Conservation (phyloP, 257 asterid genomes). For the Mitragyna speciosa region DNA sequence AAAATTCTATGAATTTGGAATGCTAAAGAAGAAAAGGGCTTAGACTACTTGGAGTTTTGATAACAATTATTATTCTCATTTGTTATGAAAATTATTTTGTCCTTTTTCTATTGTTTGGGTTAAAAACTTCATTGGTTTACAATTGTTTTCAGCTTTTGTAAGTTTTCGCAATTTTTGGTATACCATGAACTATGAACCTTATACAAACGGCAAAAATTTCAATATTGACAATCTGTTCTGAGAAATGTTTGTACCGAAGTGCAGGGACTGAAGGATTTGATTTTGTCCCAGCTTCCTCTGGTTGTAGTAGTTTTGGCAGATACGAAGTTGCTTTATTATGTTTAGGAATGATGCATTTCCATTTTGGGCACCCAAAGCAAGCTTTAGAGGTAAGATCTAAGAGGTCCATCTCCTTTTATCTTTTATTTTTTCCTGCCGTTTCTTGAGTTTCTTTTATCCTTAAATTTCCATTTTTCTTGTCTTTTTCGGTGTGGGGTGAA, state of each 20-base stretch:
- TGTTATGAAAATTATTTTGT: too few species aligned
- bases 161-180: neutral
- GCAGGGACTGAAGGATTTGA: slow-evolving; percentile 99
- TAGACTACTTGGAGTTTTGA: neutral
- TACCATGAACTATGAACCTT: neutral
- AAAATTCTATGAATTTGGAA: neutral
- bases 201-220: neutral
- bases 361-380: slow-evolving; percentile 87
- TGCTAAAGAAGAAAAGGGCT: neutral
- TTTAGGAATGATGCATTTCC: slow-evolving; percentile 97
- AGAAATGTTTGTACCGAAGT: slow-evolving; percentile 58
- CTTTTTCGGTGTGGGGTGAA: neutral
- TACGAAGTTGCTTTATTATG: slow-evolving; percentile 86
- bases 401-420: neutral
- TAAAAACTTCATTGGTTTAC: neutral
- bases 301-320: slow-evolving; percentile 68
- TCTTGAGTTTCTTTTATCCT: slow-evolving; percentile 6
- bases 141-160: neutral
- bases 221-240: slow-evolving; percentile 29
- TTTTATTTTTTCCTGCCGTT: slow-evolving; percentile 19
- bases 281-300: slow-evolving; percentile 58
- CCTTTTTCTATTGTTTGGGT: neutral
- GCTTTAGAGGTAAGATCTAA: slow-evolving; percentile 73
- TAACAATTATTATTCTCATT: neutral
- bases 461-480: neutral